Evolutionary conservation across 768 basidiomycete species (phyloP).

Genomic region (Mrakia blollopis): DNA sequence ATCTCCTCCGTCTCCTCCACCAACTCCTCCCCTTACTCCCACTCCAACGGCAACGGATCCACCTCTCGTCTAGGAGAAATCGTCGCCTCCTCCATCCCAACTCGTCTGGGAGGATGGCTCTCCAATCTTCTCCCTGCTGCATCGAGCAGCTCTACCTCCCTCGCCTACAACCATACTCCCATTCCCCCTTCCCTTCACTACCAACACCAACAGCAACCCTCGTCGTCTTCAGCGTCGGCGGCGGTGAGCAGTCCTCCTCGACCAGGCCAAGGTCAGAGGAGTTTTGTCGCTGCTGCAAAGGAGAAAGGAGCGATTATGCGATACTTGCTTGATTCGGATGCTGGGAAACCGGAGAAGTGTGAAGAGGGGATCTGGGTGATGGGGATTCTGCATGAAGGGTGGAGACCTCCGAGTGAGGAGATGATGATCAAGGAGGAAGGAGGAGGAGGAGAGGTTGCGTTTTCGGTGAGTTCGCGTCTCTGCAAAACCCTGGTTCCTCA

Average conservation of each 20-base stretch:
- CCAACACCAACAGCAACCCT: not conserved
- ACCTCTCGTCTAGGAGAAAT: conserved; percentile 20
- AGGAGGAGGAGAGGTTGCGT: not conserved
- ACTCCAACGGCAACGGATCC: conserved; percentile 16
- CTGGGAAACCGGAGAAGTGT: conserved; percentile 68
- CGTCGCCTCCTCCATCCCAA: conserved; percentile 24
- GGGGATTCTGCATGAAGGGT: conserved; percentile 59
- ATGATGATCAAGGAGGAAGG: conserved; percentile 25
- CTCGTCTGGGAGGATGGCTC: conserved; percentile 29
- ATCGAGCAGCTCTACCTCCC: not conserved
- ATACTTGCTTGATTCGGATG: conserved; percentile 85
- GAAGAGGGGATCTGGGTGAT: conserved; percentile 82
- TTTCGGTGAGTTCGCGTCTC: not conserved
- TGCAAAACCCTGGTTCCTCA: no score
- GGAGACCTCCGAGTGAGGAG: conserved; percentile 36
- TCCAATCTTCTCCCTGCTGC: conserved; percentile 23
- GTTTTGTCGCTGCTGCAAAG: conserved; percentile 24
- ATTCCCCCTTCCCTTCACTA: conserved; percentile 16
- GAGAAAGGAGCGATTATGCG: conserved; percentile 68
- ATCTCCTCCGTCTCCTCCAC: conserved; percentile 2
- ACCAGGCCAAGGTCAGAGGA: conserved; percentile 30
- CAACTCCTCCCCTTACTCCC: not conserved
- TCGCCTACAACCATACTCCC: not conserved
- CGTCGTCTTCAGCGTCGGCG: no score
- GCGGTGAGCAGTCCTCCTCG: conserved; percentile 9